Evolutionary conservation across 306 rosid genomes (phyloP).

Genomic region (Amphicarpaea edgeworthii): DNA sequence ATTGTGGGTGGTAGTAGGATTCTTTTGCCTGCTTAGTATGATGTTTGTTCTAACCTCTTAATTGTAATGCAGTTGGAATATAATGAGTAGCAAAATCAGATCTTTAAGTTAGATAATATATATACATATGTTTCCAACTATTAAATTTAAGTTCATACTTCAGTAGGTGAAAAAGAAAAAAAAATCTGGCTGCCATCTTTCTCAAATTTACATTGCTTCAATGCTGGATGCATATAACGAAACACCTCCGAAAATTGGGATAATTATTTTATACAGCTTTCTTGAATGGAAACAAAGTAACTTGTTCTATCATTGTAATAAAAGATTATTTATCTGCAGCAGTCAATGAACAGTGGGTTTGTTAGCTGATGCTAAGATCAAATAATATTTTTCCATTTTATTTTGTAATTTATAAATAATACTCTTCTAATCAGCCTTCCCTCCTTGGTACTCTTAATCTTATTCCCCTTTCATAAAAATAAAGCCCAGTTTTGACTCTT

Average conservation of each 20-base stretch:
- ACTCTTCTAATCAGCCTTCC: constrained; percentile 25
- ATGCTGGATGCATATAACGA: constrained; percentile 11
- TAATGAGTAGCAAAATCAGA: constrained; percentile 29
- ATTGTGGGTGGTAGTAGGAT: constrained; percentile 67
- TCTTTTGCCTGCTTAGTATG: constrained; percentile 68
- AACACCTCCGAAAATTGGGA: not conserved
- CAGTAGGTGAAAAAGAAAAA: not conserved
- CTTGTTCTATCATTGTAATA: constrained; percentile 18
- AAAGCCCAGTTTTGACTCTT: constrained; percentile 9
- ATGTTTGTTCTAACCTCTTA: constrained; percentile 14
- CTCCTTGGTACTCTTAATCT: not conserved
- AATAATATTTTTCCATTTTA: not conserved
- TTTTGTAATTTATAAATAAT: not conserved
- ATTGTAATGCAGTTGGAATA: constrained; percentile 44
- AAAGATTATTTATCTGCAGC: not conserved
- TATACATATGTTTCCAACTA: constrained; percentile 21
- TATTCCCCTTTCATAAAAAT: constrained; percentile 10
- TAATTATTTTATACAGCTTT: constrained; percentile 7
- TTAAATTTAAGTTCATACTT: constrained; percentile 36
- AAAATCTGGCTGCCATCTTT: not conserved
- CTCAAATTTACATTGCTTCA: constrained; percentile 6
- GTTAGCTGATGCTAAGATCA: not conserved
- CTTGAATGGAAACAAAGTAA: constrained; percentile 25
- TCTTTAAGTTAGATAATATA: not conserved
- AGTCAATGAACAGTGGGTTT: not conserved